Base-by-base conservation (phyloP, 23 red algal species). In the Gracilaria gracilis region DNA sequence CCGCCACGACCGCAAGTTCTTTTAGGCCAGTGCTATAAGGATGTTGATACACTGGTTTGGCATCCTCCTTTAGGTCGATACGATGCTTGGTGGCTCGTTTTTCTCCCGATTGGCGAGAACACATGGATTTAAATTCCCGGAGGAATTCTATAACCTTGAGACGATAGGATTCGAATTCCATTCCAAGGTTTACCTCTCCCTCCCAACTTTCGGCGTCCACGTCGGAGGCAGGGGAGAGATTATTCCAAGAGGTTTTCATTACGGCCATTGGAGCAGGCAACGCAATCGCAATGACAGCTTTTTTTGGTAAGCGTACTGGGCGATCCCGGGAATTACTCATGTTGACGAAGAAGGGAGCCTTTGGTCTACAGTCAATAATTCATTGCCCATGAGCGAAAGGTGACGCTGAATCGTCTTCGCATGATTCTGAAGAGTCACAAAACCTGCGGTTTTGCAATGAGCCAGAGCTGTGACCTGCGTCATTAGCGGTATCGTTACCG, bases 371-470 rank as follows among this genome's bases (percentile, higher is more conserved):
- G 74, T 50, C 38, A 9, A 79, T 79, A 29, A 79, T 47, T 47
- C 74, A 79, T 47, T 79, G 24, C 37, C 74, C 40, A 28, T 54
- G 20, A 81, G 27, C 14, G 76, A 32, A 35, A 81, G 76, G 29
- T 57, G 48, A 31, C 20, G n/a, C 50, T 57, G 6, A 20, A 81
- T 61, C 32, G 54, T 58, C 47, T 61, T 81, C n/a, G 76, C 20
- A 37, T 81, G 76, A 28, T 61, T 58, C 48, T 81, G 76, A 17
- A 58, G 31, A 1, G 35, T 40, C 33, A 73, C 35, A 1, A 73
- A 24, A 42, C 67, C 67, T 15, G 67, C 31, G 67, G 67, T 39
- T 40, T 73, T 37, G 67, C 33, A 73, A 16, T 37, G 67, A 40
- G 34, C 67, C 67, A n/a, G 34, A n/a, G 28, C 21, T 9, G 67